Evolutionary conservation across 2,329 filamentous ascomycete genomes (phyloP).

Genomic region (Ceratocystis cubensis): DNA sequence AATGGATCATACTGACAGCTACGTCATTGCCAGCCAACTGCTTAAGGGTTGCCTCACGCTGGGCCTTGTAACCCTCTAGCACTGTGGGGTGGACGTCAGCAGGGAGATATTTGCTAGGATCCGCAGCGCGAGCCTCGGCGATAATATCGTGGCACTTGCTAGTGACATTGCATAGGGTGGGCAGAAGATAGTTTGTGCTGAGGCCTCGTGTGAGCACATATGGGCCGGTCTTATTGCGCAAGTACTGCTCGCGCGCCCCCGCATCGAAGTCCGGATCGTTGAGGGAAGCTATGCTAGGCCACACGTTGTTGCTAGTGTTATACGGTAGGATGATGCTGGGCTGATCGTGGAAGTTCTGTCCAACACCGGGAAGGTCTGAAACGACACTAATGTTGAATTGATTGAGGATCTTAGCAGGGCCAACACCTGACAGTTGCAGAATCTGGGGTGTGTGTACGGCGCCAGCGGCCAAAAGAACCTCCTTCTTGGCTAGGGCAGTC

Average conservation of each 20-base stretch:
- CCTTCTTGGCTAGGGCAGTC: slow-evolving; percentile 25
- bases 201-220: slow-evolving; percentile 26
- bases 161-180: slow-evolving; percentile 28
- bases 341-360: slow-evolving; percentile 36
- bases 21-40: slow-evolving; percentile 26
- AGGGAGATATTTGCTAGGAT: slow-evolving; percentile 29
- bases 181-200: slow-evolving; percentile 27
- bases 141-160: slow-evolving; percentile 26
- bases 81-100: slow-evolving; percentile 28
- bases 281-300: slow-evolving; percentile 24
- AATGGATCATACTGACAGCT: slow-evolving; percentile 28
- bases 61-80: slow-evolving; percentile 30
- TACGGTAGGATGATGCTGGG: slow-evolving; percentile 25
- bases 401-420: slow-evolving; percentile 29
- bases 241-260: slow-evolving; percentile 27
- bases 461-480: slow-evolving; percentile 34
- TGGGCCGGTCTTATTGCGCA: slow-evolving; percentile 26
- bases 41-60: slow-evolving; percentile 28
- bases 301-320: slow-evolving; percentile 25
- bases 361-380: slow-evolving; percentile 37
- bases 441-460: slow-evolving; percentile 33
- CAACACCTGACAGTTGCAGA: slow-evolving; percentile 40
- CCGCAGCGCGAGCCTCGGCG: slow-evolving; percentile 26
- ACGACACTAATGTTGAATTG: slow-evolving; percentile 31
- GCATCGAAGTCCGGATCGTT: slow-evolving; percentile 27